Evolutionary conservation across 2,329 filamentous ascomycete species (phyloP), one percentile per base, ranked within the genome.

Genomic region (Calcarisporium arbuscula): DNA sequence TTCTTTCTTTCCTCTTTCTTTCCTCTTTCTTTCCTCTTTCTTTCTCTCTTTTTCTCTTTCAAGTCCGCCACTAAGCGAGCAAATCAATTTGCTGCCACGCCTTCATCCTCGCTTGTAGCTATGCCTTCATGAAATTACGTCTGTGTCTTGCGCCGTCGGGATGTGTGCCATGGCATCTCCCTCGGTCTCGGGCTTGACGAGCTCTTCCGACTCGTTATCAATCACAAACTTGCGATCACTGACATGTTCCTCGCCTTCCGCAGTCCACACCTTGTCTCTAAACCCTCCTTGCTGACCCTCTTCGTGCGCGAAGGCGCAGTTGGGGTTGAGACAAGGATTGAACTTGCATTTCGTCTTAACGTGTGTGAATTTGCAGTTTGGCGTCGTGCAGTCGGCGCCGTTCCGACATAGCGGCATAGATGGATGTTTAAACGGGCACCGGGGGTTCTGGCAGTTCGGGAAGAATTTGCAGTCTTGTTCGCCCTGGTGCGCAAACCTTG

Each of bases 391-490:
- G 55, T 90, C 86, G 30, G 82, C 84, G 19, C 92, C 92, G 55
- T 95, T 95, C 39, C 86, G 81, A 67, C 92, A 98, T 17, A 86
- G 71, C 6, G 87, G 86, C 75, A 87, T 86, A 19, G 73, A 75
- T 1, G 88, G 88, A 56, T 98, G 92, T 58, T 82, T 82, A 70
- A 95, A 98, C 2, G 85, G 77, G 56, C 92, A 98, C 48, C 77
- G 72, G 8, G 81, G 74, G 58, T 96, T 95, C 32, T 86, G 82
- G 68, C 88, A 95, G 63, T 94, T 86, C 39, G 89, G 87, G 59
- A 78, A 94, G 70, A 88, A 95, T 54, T 83, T 86, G 75, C 89
- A 95, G 52, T 94, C 82, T 57, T 85, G 80, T 57, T 92, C 84
- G 39, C 79, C 74, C 62, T 94, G 84, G 56, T 90, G 85, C 18